These are phyloP conservation scores for Candida vaughaniae DNA, from an alignment of 805 yeast species.

Conservation along the genomic window DNA sequence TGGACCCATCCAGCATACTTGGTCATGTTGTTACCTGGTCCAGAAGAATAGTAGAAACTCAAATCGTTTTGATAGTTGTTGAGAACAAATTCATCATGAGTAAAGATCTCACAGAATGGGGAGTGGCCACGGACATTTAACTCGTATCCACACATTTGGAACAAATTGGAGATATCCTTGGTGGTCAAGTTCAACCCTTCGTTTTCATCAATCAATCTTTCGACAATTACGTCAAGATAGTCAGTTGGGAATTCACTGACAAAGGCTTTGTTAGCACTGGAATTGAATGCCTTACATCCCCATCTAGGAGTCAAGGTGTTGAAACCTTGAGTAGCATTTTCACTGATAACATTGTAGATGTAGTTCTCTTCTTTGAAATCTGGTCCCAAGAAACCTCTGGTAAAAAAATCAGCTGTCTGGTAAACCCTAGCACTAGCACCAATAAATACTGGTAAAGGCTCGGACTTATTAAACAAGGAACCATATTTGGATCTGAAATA, in stretches of 20 bases:
- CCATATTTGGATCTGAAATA: slow-evolving; percentile 49
- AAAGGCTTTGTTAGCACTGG: slow-evolving; percentile 22
- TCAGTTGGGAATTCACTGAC: slow-evolving; percentile 29
- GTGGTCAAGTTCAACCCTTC: slow-evolving; percentile 53
- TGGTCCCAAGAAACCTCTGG: slow-evolving; percentile 57
- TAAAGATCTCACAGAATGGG: slow-evolving; percentile 64
- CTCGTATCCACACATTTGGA: slow-evolving; percentile 73
- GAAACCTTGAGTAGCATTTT: slow-evolving; percentile 49
- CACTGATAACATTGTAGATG: slow-evolving; percentile 45
- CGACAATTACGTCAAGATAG: slow-evolving; percentile 54
- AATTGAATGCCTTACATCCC: slow-evolving; percentile 40
- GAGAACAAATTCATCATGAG: slow-evolving; percentile 63
- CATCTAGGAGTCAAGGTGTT: slow-evolving; percentile 57
- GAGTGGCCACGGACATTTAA: slow-evolving; percentile 68
- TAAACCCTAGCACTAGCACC: slow-evolving; percentile 56
- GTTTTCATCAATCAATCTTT: slow-evolving; percentile 55
- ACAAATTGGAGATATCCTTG: slow-evolving; percentile 52
- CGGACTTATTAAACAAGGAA: slow-evolving; percentile 37
- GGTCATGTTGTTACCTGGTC: slow-evolving; percentile 61
- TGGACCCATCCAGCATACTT: slow-evolving; percentile 60
- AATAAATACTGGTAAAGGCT: slow-evolving; percentile 50
- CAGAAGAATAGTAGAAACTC: slow-evolving; percentile 57
- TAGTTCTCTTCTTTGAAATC: slow-evolving; percentile 29
- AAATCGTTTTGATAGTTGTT: slow-evolving; percentile 63
- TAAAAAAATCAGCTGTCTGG: slow-evolving; percentile 55